Base-by-base conservation (phyloP, 78 protist genomes). In the Chrysochromulina tobinii region DNA sequence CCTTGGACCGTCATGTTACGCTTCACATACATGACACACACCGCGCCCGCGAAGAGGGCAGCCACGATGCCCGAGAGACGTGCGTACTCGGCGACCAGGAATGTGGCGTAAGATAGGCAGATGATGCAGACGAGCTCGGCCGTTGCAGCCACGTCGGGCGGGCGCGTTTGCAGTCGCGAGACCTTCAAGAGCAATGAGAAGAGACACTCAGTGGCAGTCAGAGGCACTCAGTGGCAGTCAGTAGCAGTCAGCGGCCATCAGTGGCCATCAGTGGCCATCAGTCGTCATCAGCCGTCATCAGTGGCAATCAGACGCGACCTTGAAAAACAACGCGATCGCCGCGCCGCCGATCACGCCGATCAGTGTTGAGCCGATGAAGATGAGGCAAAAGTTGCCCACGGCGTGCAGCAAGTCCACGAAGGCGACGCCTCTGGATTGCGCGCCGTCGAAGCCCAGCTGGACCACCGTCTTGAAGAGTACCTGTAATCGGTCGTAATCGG, bases 381-480 rank as follows among this genome's bases (percentile, higher is more conserved):
- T 67, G 73, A 18, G 1, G 73, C 8, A 14, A 7, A 67, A 67
- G 73, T 18, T 7, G 48, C n/a, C 7, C 48, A 67, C 38, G 38
- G 17, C 73, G 73, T 5, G 9, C 23, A 18, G 73, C 73, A 67
- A 8, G 18, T 8, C 12, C 11, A 14, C 23, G 38, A 1, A 2
- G 38, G 38, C 17, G 73, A 25, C 8, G 38, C 23, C 73, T 38
- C 38, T 38, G 38, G 38, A 38, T 12, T 59, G 64, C 64, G 64
- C 12, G 23, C 64, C 64, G 23, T 18, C 38, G 6, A 1, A 6
- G 48, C 73, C 73, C 23, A 14, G 17, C 38, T 23, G 48, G 48
- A 14, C 54, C 23, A 90, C 14, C 57, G 92, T 90, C 55, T 38
- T 2, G 91, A 85, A 96, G 18, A 97, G 90, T 38, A 38, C 38